Conservation (phyloP, 2,329 filamentous ascomycete species). For the Zymoseptoria tritici region DNA sequence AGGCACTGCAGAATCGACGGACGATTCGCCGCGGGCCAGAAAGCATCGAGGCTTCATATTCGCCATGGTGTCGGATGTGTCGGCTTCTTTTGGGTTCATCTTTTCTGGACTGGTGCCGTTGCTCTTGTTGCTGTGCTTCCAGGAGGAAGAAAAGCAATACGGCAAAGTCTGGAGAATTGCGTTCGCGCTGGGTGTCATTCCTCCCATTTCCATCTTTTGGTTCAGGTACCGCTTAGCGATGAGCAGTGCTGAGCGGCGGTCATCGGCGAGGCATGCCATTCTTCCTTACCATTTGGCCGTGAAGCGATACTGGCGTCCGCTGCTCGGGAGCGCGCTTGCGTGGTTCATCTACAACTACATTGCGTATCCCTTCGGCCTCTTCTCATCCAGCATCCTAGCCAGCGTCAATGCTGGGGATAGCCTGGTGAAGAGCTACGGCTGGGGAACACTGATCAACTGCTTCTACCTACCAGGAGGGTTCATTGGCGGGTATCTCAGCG, state of each 20-base stretch:
- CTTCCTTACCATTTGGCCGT: slow-evolving; percentile 44
- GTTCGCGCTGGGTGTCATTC: slow-evolving; percentile 68
- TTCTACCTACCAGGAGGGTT: slow-evolving; percentile 81
- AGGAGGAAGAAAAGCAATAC: slow-evolving; percentile 36
- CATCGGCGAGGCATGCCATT: slow-evolving; percentile 52
- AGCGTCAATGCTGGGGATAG: slow-evolving; percentile 54
- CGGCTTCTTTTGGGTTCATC: slow-evolving; percentile 45
- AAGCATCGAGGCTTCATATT: slow-evolving; percentile 50
- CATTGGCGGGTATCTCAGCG: slow-evolving; percentile 66
- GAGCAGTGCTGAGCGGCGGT: slow-evolving; percentile 65
- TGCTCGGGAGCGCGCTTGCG: slow-evolving; percentile 61
- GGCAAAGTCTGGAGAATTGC: slow-evolving; percentile 65
- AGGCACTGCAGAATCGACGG: slow-evolving; percentile 48
- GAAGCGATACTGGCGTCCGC: slow-evolving; percentile 63
- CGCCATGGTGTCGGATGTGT: slow-evolving; percentile 48
- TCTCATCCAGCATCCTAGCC: slow-evolving; percentile 65
- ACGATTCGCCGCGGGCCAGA: slow-evolving; percentile 40
- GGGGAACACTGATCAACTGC: slow-evolving; percentile 78
- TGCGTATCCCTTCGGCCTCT: slow-evolving; percentile 75
- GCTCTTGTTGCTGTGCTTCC: slow-evolving; percentile 45
- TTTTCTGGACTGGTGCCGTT: slow-evolving; percentile 40
- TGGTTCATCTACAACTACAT: slow-evolving; percentile 76
- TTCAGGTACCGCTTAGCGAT: slow-evolving; percentile 66
- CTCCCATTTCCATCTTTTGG: slow-evolving; percentile 61
- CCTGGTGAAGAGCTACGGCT: slow-evolving; percentile 66